Evolutionary conservation across 1,284 basidiomycete genomes (phyloP).

Genomic region (Apiotrichum brassicae): DNA sequence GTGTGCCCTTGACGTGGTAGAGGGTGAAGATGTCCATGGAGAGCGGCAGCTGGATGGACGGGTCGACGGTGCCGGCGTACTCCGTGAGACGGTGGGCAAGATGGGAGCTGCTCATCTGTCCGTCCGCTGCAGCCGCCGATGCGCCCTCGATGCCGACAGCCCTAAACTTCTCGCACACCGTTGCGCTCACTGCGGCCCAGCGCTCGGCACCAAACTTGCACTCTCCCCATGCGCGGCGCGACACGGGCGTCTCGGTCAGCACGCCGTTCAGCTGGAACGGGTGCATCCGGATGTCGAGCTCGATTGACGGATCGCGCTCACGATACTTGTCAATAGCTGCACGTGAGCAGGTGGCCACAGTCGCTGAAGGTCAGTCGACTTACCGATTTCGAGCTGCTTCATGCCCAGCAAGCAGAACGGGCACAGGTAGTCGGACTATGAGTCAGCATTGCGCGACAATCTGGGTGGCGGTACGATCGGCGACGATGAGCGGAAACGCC

Average conservation of each 20-base stretch:
- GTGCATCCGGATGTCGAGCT: constrained; percentile 35
- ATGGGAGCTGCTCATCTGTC: constrained; percentile 41
- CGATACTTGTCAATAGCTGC: constrained; percentile 26
- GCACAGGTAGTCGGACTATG: constrained; percentile 36
- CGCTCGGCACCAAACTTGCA: constrained; percentile 42
- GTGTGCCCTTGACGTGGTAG: constrained; percentile 45
- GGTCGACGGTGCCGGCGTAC: constrained; percentile 33
- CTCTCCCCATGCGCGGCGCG: constrained; percentile 30
- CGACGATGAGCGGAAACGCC: background rate
- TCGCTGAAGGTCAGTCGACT: background rate
- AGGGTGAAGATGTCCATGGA: constrained; percentile 37
- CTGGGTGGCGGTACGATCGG: background rate
- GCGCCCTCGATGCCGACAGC: constrained; percentile 41
- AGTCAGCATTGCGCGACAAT: too few relatives aligned
- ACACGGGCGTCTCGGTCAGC: constrained; percentile 26
- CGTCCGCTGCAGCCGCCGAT: constrained; percentile 37
- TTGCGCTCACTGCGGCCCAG: constrained; percentile 28
- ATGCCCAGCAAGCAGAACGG: constrained; percentile 42
- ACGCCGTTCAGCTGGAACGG: constrained; percentile 42
- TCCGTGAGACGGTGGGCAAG: constrained; percentile 44
- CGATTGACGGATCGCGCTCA: constrained; percentile 15
- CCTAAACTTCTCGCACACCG: constrained; percentile 37
- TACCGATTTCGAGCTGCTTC: constrained; percentile 30
- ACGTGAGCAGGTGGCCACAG: background rate
- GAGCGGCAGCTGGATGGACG: constrained; percentile 36